These are phyloP conservation scores for Alternaria arbusti DNA, from an alignment of 2,329 filamentous ascomycete genomes.

Conservation along the genomic window DNA sequence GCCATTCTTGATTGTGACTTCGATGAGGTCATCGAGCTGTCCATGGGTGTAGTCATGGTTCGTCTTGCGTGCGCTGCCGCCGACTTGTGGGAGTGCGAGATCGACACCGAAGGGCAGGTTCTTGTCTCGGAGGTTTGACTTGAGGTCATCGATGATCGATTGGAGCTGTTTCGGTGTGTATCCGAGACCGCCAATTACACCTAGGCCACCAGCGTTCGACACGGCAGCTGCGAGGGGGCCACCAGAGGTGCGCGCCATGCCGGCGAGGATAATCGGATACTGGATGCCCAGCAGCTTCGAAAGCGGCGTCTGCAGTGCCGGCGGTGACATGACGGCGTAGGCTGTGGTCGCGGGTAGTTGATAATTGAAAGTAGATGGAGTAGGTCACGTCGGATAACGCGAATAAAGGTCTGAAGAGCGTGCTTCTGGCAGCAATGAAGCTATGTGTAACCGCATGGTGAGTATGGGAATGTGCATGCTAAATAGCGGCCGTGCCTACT, in stretches of 20 bases:
- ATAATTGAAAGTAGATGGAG: not conserved
- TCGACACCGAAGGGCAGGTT: slow-evolving; percentile 88
- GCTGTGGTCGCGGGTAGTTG: not conserved
- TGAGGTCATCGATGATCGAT: slow-evolving; percentile 84
- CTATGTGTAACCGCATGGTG: slow-evolving; percentile 17
- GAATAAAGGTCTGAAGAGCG: not conserved
- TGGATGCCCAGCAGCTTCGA: slow-evolving; percentile 74
- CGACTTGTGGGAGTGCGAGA: slow-evolving; percentile 87
- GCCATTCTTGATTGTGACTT: slow-evolving; percentile 83
- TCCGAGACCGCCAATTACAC: slow-evolving; percentile 58
- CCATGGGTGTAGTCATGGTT: slow-evolving; percentile 97
- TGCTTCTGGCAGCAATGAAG: slow-evolving; percentile 1
- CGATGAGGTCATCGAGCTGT: slow-evolving; percentile 84
- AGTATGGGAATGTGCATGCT: slow-evolving; percentile 32
- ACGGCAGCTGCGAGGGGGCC: slow-evolving; percentile 50
- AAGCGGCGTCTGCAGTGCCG: slow-evolving; percentile 47
- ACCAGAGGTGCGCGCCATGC: slow-evolving; percentile 81
- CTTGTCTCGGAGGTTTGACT: slow-evolving; percentile 70
- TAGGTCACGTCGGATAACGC: slow-evolving; percentile 3
- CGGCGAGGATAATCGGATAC: slow-evolving; percentile 89
- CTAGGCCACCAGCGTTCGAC: slow-evolving; percentile 84
- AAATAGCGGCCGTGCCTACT: slow-evolving; percentile 29
- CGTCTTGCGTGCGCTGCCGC: slow-evolving; percentile 81
- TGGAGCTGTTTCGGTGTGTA: slow-evolving; percentile 72
- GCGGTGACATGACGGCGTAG: slow-evolving; percentile 37